Evolutionary conservation across 257 asterid species (phyloP), one percentile per base, ranked within the genome.

Genomic region (Solanum ahanhuiri): DNA sequence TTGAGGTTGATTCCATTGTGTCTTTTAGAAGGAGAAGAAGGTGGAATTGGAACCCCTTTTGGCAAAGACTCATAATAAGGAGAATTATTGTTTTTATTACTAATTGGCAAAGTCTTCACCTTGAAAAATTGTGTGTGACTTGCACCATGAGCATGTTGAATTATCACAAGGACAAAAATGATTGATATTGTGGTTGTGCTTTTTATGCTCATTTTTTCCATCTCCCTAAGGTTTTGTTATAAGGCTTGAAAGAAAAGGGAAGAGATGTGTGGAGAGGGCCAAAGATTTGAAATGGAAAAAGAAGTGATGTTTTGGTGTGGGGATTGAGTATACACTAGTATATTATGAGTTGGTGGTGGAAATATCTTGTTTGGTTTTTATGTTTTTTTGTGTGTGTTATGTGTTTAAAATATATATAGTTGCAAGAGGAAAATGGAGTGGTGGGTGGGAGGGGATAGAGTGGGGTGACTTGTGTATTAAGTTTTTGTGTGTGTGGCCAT

Each of bases 11-110:
- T 88, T 75, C 57, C 88, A 67, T 95, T 94, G 90, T 92, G 96
- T 87, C 96, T 86, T 15, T 31, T 30, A 28, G 98, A 95, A 60
- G 98, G 98, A 48, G 89, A 95, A 4, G 97, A 95, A 12, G 98
- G 98, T 51, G 98, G 97, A n/a, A 94, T 88, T 1, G 98, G 97
- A 17, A 89, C 87, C 87, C 95, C 96, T 91, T 93, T 94, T 0
- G 97, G 98, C 90, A 95, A 82, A 79, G 81, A 92, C 25, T 92
- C 96, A 23, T 81, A 39, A 4, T 81, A 39, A 4, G 88, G 85
- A 86, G 88, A 66, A 18, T 28, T 69, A 17, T 23, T 88, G 7
- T 14, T 87, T 48, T 48, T 48, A 10, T 12, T 15, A 10, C 12
- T 69, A 35, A 34, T 81, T 10, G 89, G 89, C 85, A 67, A 85